Base-by-base conservation (phyloP, 345 rosid genomes). In the Hibiscus mutabilis region DNA sequence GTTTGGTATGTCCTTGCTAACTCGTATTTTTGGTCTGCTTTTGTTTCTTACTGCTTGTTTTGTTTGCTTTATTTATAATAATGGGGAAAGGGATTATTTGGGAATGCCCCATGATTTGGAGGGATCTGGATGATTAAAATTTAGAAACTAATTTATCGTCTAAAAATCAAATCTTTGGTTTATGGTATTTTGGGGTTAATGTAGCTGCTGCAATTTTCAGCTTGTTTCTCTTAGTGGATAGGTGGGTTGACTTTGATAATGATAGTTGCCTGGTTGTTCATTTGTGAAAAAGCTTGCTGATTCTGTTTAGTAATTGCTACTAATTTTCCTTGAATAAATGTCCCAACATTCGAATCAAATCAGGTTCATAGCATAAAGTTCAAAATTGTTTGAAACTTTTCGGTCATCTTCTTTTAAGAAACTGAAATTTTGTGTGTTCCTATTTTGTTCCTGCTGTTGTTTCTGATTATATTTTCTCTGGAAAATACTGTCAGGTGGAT, bases 401-500 rank as follows among this genome's bases (percentile, higher is more conserved):
- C 8, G 60, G 66, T 37, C 66, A 1, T 25, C n/a, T 24, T 70
- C 37, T 56, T 69, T 12, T 9, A 9, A 35, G 3, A 57, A n/a
- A 42, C 52, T 70, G 19, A 16, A 31, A 71, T 25, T 44, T 25
- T 44, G 9, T 24, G 11, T 25, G 31, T 71, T 71, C 40, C 35
- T 24, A 2, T 59, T 70, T 58, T 58, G 6, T 71, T 63, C 18
- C 47, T 60, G 57, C 16, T 65, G 62, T 57, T 74, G 63, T 71
- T 80, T 9, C 60, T 68, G 58, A 25, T 66, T 21, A 14, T 7
- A 4, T 73, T 62, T 73, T 5, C 35, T 57, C 51, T 29, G 63
- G 24, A 60, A 74, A 58, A 22, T 78, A 60, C 62, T 73, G 27
- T 49, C 82, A 82, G 90, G 79, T 57, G 78, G 74, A 70, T 64